Evolutionary conservation across 352 stramenopile genomes (phyloP).

Genomic region (Thraustochytrium striatum): DNA sequence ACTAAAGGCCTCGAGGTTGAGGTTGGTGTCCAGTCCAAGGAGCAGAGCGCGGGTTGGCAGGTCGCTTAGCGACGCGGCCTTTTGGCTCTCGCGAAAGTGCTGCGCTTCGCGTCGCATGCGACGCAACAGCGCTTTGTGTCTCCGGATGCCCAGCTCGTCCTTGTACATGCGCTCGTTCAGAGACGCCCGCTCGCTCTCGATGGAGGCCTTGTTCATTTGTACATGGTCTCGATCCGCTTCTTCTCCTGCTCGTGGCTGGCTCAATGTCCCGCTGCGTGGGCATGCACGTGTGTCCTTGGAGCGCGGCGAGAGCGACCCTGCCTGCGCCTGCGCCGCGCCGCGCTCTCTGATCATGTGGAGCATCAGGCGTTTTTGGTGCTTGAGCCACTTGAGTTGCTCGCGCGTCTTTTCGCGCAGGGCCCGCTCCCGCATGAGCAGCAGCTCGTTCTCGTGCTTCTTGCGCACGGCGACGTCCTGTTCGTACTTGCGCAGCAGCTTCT

Average conservation of each 20-base stretch:
- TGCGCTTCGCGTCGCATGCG: not conserved
- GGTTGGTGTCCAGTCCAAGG: not conserved
- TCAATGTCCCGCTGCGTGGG: conserved; percentile 41
- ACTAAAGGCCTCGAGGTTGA: no score
- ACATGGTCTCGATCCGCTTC: conserved; percentile 35
- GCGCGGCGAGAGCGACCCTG: not conserved
- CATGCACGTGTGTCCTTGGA: conserved; percentile 44
- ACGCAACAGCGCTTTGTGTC: conserved; percentile 14
- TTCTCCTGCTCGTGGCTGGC: conserved; percentile 29
- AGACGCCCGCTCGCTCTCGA: conserved; percentile 42
- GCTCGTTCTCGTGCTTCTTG: conserved; percentile 32
- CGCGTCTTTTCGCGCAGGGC: conserved; percentile 41
- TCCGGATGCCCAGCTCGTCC: conserved; percentile 34
- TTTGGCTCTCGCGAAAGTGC: not conserved
- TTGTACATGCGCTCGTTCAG: conserved; percentile 39
- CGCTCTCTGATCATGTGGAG: conserved; percentile 28
- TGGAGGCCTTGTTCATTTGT: conserved; percentile 46
- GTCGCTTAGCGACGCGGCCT: not conserved
- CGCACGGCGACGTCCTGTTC: not conserved
- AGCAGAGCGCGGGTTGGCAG: not conserved
- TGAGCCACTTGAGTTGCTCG: conserved; percentile 49
- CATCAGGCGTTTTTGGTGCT: conserved; percentile 47
- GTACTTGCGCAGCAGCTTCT: conserved; percentile 34
- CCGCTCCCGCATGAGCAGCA: conserved; percentile 30
- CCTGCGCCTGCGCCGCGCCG: not conserved